phyloP scores from a whole-genome alignment of 495 filamentous ascomycete species.

The Xeromyces bisporus region DNA sequence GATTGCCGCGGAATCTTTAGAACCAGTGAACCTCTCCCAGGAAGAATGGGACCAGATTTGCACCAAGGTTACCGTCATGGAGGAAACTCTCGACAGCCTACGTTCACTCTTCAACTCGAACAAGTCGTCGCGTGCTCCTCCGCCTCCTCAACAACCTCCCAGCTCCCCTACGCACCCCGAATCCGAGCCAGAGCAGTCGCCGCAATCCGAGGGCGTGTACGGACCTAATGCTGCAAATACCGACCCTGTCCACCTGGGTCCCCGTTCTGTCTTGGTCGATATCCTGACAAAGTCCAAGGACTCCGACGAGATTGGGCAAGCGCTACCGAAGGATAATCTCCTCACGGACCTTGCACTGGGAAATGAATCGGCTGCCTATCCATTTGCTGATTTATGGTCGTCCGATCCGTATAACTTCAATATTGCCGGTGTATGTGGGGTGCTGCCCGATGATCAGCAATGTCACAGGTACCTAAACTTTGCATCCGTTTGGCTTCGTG shows the following conservation, averaged over 20 bases:
- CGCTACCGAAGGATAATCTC: constrained; percentile 60
- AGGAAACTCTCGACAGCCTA: constrained; percentile 24
- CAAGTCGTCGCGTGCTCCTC: not conserved
- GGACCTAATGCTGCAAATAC: constrained; percentile 25
- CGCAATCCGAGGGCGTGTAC: constrained; percentile 29
- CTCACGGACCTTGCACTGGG: constrained; percentile 66
- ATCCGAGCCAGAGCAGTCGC: constrained; percentile 7
- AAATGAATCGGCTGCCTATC: constrained; percentile 63
- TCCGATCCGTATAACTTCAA: constrained; percentile 51
- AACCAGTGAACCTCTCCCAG: constrained; percentile 23
- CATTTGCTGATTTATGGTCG: constrained; percentile 50
- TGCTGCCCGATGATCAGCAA: constrained; percentile 47
- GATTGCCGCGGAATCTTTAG: no score
- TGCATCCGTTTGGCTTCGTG: not conserved
- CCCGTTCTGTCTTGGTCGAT: constrained; percentile 36
- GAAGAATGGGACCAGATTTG: constrained; percentile 31
- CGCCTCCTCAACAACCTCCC: constrained; percentile 6
- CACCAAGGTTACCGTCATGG: constrained; percentile 28
- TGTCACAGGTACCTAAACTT: constrained; percentile 34
- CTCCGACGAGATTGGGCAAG: constrained; percentile 25
- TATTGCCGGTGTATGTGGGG: constrained; percentile 48
- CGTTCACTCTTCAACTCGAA: constrained; percentile 16
- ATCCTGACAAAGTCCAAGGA: constrained; percentile 26
- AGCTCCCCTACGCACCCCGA: constrained; percentile 1
- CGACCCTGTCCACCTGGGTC: constrained; percentile 39